Percentiles rank a stretch among this genome's conserved stretches.
Conservation (phyloP, 169 alveolate species). For the Fabrea salina region DNA sequence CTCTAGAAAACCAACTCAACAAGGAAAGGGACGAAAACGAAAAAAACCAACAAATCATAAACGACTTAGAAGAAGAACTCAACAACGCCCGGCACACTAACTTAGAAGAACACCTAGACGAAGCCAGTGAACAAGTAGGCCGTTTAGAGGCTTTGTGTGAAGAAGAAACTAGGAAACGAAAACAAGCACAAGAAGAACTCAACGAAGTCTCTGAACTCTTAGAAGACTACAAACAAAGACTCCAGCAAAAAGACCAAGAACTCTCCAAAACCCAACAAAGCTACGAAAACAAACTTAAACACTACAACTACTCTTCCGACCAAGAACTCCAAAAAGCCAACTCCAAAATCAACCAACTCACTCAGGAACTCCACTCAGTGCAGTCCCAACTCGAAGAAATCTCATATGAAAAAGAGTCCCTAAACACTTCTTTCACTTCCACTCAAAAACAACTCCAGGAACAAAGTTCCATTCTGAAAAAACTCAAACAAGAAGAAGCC, state of each 20-base stretch:
- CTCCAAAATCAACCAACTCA: neutral
- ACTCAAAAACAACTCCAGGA: neutral
- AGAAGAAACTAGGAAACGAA: constrained; percentile 16
- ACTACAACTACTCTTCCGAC: neutral
- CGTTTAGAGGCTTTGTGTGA: neutral
- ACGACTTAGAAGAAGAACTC: neutral
- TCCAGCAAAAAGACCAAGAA: neutral
- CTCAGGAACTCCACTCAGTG: neutral
- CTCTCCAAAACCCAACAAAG: neutral
- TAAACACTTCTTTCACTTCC: neutral
- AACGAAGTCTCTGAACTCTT: neutral
- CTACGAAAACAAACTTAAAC: neutral
- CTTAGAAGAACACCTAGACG: neutral
- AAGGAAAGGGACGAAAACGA: neutral
- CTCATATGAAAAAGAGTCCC: neutral
- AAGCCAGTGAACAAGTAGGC: neutral
- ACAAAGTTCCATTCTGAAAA: no score
- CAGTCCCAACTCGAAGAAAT: neutral
- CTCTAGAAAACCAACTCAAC: no score
- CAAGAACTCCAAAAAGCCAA: neutral
- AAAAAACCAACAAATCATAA: neutral
- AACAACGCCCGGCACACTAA: no score
- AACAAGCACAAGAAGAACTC: neutral
- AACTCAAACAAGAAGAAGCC: neutral
- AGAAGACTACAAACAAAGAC: neutral